Base-by-base conservation (phyloP, 495 filamentous ascomycete genomes). In the Neurospora sp. region DNA sequence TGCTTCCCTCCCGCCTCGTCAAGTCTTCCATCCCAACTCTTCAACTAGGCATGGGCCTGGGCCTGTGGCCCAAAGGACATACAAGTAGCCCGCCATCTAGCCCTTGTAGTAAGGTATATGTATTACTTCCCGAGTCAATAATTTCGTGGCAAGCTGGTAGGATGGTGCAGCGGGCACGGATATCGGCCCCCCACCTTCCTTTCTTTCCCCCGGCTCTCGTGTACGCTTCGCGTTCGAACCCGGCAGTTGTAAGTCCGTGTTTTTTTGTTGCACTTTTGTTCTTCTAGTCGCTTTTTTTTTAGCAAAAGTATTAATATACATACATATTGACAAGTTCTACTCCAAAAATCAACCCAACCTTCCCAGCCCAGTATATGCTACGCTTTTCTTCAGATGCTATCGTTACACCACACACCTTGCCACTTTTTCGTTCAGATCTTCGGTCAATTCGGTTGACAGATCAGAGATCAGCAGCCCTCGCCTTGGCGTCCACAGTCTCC, bases 401-500 rank as follows among this genome's bases (percentile, higher is more conserved):
- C 53, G 12, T 31, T 61, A 61, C 53, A 61, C 53, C 53, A 61
- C 12, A 35, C 53, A 61, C 53, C 48, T 16, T 35, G 4, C 35
- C 35, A 35, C 35, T 7, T 35, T 35, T 35, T 35, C 35, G 35
- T 35, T 35, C 4, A 35, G 35, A 35, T 35, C 35, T 35, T 35
- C 35, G 35, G 35, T 35, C 35, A 35, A 4, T 35, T 35, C 35
- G 35, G 35, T 35, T 35, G 5, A 35, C 35, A 35, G 44, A 31
- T 61, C 53, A 61, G 22, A 84, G 40, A 44, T 83, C 83, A 4
- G 75, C 76, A 40, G 71, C 79, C 74, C 83, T 76, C 17, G 79
- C 78, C 79, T 80, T 79, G 4, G 82, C 78, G 74, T 84, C 83
- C 44, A 84, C 68, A 40, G 73, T 73, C 71, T 81, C 82, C 17